A percentile compares a stretch with the other conserved stretches of the same genome.
phyloP scores from a whole-genome alignment of 2,329 filamentous ascomycete species.

The Nothopassalora personata region DNA sequence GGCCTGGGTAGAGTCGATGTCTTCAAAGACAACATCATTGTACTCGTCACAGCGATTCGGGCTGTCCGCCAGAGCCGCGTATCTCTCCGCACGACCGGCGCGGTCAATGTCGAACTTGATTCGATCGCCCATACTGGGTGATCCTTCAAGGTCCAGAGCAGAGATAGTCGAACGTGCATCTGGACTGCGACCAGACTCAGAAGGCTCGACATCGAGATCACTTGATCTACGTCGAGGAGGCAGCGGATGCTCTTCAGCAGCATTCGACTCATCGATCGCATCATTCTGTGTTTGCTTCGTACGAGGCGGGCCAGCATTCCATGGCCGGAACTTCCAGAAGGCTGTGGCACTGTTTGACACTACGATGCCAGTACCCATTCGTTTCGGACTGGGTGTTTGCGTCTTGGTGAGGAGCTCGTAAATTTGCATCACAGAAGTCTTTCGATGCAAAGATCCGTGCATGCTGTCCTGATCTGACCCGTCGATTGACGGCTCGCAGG shows the following conservation, averaged over 20 bases:
- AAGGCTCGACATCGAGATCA: background rate
- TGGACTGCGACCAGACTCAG: background rate
- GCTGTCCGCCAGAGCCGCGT: conserved; percentile 21
- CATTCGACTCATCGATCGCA: background rate
- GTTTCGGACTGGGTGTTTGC: conserved; percentile 11
- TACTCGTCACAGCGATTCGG: background rate
- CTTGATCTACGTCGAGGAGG: background rate
- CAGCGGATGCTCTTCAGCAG: background rate
- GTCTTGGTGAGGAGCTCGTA: conserved; percentile 12
- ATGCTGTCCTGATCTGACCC: background rate
- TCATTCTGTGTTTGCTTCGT: background rate
- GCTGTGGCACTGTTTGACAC: conserved; percentile 9
- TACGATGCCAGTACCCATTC: conserved; percentile 3
- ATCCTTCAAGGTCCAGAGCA: background rate
- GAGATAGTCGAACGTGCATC: conserved; percentile 2
- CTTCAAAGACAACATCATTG: background rate
- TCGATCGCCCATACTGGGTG: conserved; percentile 22
- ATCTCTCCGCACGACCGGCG: conserved; percentile 26
- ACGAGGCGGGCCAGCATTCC: background rate
- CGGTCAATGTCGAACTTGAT: conserved; percentile 22
- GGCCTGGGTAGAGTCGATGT: background rate
- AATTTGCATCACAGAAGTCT: conserved; percentile 3
- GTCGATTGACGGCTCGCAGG: background rate
- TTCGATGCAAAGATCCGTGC: background rate
- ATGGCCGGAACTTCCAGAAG: conserved; percentile 16